Base-by-base conservation (phyloP, 1,139 yeast genomes). In the Blastobotrys apis region DNA sequence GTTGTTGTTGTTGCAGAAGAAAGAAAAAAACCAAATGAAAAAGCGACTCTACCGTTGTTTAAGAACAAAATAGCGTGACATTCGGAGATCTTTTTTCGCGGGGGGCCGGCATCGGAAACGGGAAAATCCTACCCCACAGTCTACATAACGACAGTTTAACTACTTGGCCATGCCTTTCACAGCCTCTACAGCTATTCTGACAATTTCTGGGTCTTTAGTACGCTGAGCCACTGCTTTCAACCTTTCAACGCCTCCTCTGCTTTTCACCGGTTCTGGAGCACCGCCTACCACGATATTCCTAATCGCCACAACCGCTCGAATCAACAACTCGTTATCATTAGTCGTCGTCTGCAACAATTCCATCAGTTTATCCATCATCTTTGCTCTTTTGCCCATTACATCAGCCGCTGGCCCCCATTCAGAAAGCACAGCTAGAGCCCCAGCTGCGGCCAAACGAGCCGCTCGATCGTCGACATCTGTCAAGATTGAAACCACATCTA, bases 361-460 rank as follows among this genome's bases (percentile, higher is more conserved):
- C n/a, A 47, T 20, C 25, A 55, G 41, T 21, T 47, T 42, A n/a
- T 49, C 53, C 25, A 58, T 38, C 12, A 58, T 47, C 33, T 52
- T 48, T 22, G 45, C 47, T 21, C 47, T 47, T 27, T 46, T 32
- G 25, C 51, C 51, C 49, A 64, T 48, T n/a, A 50, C 53, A 10
- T 45, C 49, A 4, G 57, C 59, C 1, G 65, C 63, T 3, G 64
- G 63, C 8, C 57, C 64, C 66, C 67, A 67, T 37, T 66, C 67
- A 1, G 69, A 54, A 2, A 69, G 53, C 40, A 62, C 57, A 3
- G 73, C 73, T 21, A 69, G 41, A 12, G 70, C 68, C 1, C 73
- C 73, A 3, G 67, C 57, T 1, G 71, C 72, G 0, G 74, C 73
- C 3, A 52, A 44, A 3, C 68, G 58, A 3, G 69, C 59, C 12